phyloP scores from a whole-genome alignment of 805 yeast genomes.

The Suhomyces prunicola region DNA sequence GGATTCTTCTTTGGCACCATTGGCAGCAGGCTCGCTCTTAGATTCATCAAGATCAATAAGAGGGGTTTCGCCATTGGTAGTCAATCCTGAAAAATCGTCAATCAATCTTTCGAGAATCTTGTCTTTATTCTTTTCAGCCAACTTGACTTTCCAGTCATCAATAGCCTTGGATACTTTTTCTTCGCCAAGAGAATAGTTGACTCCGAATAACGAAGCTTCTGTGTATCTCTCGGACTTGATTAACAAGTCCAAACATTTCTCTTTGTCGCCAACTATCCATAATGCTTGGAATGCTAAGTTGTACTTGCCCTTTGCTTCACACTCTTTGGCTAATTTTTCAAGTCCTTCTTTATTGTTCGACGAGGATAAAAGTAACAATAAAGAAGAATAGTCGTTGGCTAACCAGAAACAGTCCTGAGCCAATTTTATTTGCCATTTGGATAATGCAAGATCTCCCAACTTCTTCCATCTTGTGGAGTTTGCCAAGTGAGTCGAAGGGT shows the following conservation, averaged over 20 bases:
- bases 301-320: constrained; percentile 72
- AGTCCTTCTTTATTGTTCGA: constrained; percentile 67
- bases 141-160: constrained; percentile 63
- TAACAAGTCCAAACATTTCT: constrained; percentile 62
- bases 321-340: constrained; percentile 58
- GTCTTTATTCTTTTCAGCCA: constrained; percentile 49
- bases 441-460: constrained; percentile 82
- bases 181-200: constrained; percentile 54
- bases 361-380: constrained; percentile 78
- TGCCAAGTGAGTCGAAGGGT: constrained; percentile 44
- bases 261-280: constrained; percentile 79
- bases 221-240: constrained; percentile 65
- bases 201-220: constrained; percentile 81
- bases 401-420: constrained; percentile 78
- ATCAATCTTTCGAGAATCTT: constrained; percentile 62
- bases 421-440: constrained; percentile 71
- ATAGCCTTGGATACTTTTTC: constrained; percentile 48
- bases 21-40: constrained; percentile 5
- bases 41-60: constrained; percentile 13
- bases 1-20: constrained; percentile 22
- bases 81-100: constrained; percentile 31
- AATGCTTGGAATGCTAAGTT: constrained; percentile 89
- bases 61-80: constrained; percentile 14
- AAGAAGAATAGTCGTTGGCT: constrained; percentile 78
- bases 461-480: constrained; percentile 72